These are phyloP conservation scores for Phyllosticta citrichinensis DNA, from an alignment of 2,329 filamentous ascomycete genomes.

Conservation along the genomic window DNA sequence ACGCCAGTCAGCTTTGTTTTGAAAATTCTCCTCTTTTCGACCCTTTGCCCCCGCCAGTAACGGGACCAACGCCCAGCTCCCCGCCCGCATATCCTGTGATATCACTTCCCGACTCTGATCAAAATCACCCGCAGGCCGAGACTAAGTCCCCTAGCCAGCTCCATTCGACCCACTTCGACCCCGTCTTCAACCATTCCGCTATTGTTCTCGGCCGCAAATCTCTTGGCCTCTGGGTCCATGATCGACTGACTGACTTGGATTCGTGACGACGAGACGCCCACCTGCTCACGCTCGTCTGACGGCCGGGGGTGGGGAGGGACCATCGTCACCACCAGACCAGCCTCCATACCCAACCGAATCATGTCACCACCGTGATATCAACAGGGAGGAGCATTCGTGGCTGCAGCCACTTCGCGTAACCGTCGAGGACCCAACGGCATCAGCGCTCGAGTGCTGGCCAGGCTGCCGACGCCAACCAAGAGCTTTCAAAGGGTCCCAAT, in stretches of 20 bases:
- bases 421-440: not conserved
- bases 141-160: not conserved
- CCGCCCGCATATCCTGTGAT: not conserved
- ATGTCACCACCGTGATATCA: not conserved
- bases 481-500: not conserved
- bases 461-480: not conserved
- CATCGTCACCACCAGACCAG: not conserved
- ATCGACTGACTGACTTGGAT: not conserved
- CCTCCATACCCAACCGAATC: not conserved
- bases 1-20: not conserved
- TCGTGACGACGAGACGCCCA: not conserved
- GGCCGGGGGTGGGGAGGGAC: not conserved
- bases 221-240: not conserved
- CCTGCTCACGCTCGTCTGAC: not conserved
- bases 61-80: not conserved
- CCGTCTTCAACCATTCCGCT: not conserved
- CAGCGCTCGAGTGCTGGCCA: not conserved
- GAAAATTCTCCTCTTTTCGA: not conserved
- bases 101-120: not conserved
- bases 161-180: not conserved
- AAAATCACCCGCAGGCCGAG: not conserved
- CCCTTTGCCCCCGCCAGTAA: not conserved
- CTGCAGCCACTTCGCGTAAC: not conserved
- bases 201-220: not conserved
- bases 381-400: not conserved